These are phyloP conservation scores for Boletellus ananiceps DNA, from an alignment of 768 basidiomycete species.

Conservation along the genomic window DNA sequence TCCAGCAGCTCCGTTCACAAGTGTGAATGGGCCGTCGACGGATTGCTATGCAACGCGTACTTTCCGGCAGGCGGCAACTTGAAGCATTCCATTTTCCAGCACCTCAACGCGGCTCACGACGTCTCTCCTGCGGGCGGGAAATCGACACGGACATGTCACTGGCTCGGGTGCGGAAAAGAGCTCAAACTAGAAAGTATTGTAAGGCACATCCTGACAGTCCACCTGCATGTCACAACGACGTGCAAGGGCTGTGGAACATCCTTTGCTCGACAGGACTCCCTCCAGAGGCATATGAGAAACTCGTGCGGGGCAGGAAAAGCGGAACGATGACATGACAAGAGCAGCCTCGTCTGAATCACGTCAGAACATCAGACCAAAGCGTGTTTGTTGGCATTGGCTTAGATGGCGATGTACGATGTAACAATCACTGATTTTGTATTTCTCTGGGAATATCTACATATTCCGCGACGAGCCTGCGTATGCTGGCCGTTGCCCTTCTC, in stretches of 20 bases:
- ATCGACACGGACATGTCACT: constrained; percentile 8
- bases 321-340: not conserved
- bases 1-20: not conserved
- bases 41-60: constrained; percentile 1
- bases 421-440: no score
- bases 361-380: not conserved
- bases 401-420: not conserved
- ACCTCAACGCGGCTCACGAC: constrained; percentile 5
- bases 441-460: no score
- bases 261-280: constrained; percentile 26
- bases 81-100: constrained; percentile 13
- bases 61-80: not conserved
- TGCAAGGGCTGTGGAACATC: constrained; percentile 19
- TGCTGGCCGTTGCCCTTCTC: not conserved
- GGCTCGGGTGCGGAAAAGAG: constrained; percentile 17
- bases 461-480: no score
- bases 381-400: not conserved
- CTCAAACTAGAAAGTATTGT: constrained; percentile 26
- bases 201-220: constrained; percentile 22
- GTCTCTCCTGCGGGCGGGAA: constrained; percentile 7
- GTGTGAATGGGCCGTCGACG: constrained; percentile 13
- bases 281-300: constrained; percentile 22
- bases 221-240: constrained; percentile 8
- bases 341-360: not conserved
- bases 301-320: constrained; percentile 7